Percentiles rank a stretch among this genome's conserved stretches.
These are phyloP conservation scores for Phytophthora foliorum DNA, from an alignment of 352 stramenopile species.

Conservation along the genomic window DNA sequence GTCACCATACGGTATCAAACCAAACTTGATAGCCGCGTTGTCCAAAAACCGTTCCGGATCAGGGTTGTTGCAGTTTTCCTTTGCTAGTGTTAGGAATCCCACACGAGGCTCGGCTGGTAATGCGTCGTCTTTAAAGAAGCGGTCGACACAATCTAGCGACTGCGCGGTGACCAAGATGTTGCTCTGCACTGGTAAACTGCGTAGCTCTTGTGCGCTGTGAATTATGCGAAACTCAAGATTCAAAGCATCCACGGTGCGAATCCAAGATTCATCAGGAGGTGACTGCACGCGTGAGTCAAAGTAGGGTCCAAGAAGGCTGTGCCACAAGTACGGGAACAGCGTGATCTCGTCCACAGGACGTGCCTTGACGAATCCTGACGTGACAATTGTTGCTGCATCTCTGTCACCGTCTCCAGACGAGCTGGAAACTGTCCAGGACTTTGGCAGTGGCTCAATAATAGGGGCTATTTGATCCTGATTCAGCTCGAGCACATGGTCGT, in stretches of 20 bases:
- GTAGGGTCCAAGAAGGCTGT: constrained; percentile 57
- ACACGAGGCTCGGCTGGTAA: constrained; percentile 40
- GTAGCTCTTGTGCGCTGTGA: constrained; percentile 46
- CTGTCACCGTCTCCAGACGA: constrained; percentile 21
- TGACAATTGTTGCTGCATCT: constrained; percentile 16
- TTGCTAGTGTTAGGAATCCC: constrained; percentile 55
- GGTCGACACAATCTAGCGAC: constrained; percentile 40
- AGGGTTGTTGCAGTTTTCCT: constrained; percentile 71
- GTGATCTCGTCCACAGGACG: constrained; percentile 59
- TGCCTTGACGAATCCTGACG: constrained; percentile 41
- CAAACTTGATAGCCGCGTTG: constrained; percentile 55
- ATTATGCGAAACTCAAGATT: constrained; percentile 55
- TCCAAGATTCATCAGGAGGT: constrained; percentile 28
- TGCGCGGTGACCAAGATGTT: constrained; percentile 56
- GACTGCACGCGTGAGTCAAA: constrained; percentile 47
- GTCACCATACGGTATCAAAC: constrained; percentile 69
- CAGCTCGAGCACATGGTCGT: constrained; percentile 48
- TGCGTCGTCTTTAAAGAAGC: constrained; percentile 24
- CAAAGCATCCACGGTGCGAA: constrained; percentile 32
- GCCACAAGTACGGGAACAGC: constrained; percentile 71
- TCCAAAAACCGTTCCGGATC: constrained; percentile 32
- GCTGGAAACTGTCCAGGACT: constrained; percentile 25
- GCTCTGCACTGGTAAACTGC: constrained; percentile 37
- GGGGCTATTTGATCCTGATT: constrained; percentile 40
- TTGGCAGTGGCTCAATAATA: constrained; percentile 28